Evolutionary conservation across 2,329 filamentous ascomycete species (phyloP).

Genomic region (Claviceps maximensis): DNA sequence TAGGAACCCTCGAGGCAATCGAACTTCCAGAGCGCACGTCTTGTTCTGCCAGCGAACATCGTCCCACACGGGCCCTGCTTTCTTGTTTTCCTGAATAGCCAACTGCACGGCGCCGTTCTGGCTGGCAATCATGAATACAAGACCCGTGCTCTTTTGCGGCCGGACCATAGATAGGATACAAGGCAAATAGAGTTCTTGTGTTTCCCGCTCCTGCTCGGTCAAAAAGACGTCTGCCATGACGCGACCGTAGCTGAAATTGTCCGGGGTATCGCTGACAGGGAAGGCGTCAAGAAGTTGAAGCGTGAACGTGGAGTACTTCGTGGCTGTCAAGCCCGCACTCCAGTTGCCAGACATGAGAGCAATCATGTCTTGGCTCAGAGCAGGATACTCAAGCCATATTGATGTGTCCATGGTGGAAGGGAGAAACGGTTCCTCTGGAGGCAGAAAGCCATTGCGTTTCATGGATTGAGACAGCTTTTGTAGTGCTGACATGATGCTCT

Average conservation of each 20-base stretch:
- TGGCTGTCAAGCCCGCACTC: constrained; percentile 34
- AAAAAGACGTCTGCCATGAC: constrained; percentile 63
- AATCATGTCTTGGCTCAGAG: constrained; percentile 56
- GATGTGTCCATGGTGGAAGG: constrained; percentile 67
- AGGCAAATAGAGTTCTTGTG: constrained; percentile 54
- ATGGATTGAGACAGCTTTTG: constrained; percentile 69
- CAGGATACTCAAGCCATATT: constrained; percentile 70
- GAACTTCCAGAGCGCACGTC: constrained; percentile 50
- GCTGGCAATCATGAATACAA: constrained; percentile 63
- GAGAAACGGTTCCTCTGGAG: constrained; percentile 53
- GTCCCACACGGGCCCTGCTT: constrained; percentile 61
- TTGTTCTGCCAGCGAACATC: constrained; percentile 70
- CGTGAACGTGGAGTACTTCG: constrained; percentile 30
- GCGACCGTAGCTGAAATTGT: constrained; percentile 67
- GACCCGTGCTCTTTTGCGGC: constrained; percentile 51
- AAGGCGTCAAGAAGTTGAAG: constrained; percentile 53
- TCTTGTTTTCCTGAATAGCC: constrained; percentile 54
- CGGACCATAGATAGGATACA: constrained; percentile 67
- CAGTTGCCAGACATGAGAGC: constrained; percentile 54
- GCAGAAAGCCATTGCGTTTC: constrained; percentile 69
- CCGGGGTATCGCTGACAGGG: constrained; percentile 60
- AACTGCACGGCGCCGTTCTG: constrained; percentile 69
- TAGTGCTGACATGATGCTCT: constrained; percentile 49
- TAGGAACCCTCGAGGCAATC: constrained; percentile 62
- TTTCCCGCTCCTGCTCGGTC: constrained; percentile 57